Evolutionary conservation across 2,329 filamentous ascomycete species (phyloP).

Genomic region (Botrytis porri): DNA sequence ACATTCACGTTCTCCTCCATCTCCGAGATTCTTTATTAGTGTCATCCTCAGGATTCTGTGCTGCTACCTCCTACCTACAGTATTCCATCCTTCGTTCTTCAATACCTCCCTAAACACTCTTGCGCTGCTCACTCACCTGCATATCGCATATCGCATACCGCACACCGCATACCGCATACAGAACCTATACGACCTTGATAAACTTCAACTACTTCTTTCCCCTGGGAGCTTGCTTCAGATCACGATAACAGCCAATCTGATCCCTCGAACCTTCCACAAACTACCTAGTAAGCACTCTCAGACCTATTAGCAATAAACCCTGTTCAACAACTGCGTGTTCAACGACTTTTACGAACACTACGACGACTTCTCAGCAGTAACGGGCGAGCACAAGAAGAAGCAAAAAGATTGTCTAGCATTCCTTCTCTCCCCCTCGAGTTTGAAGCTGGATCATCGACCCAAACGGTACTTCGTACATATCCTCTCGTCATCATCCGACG

Average conservation of each 20-base stretch:
- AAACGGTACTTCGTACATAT: background rate
- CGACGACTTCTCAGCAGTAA: background rate
- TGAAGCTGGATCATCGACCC: background rate
- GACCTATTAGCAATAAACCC: background rate
- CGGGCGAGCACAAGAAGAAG: slow-evolving; percentile 1
- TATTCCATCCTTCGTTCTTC: slow-evolving; percentile 6
- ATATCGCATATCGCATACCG: background rate
- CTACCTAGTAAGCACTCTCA: background rate
- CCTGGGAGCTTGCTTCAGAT: slow-evolving; percentile 9
- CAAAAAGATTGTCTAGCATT: background rate
- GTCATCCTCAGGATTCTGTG: slow-evolving; percentile 6
- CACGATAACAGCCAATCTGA: slow-evolving; percentile 10
- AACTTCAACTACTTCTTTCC: background rate
- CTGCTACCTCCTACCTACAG: slow-evolving; percentile 7
- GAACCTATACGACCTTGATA: background rate
- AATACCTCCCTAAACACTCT: background rate
- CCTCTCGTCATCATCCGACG: background rate
- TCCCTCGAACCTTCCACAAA: background rate
- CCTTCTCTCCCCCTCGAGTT: background rate
- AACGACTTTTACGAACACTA: slow-evolving; percentile 7
- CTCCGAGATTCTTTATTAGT: slow-evolving; percentile 2
- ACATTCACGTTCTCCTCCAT: background rate
- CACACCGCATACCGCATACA: background rate
- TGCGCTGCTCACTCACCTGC: slow-evolving; percentile 1
- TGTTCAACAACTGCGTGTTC: background rate